Evolutionary conservation across 2,329 filamentous ascomycete species (phyloP).

Genomic region (Fusarium newnesense): DNA sequence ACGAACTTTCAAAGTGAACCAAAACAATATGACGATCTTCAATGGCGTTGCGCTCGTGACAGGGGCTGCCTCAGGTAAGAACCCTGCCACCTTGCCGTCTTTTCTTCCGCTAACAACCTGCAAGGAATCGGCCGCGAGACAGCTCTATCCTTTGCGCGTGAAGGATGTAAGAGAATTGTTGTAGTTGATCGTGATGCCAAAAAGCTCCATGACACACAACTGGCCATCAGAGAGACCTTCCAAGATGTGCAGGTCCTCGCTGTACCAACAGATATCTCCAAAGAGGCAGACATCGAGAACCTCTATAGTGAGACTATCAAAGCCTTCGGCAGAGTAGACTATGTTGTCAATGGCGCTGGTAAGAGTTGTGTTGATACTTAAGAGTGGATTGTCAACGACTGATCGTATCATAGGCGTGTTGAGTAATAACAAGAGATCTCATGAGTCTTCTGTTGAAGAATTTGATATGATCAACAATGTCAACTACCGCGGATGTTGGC

Average conservation of each 20-base stretch:
- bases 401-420: background rate
- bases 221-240: background rate
- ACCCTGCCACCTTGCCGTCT: fast-evolving
- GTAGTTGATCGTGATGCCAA: constrained; percentile 2
- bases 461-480: constrained; percentile 66
- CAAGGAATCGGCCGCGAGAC: constrained; percentile 11
- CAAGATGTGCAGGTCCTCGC: background rate
- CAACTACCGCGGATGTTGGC: constrained; percentile 64
- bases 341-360: constrained; percentile 21
- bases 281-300: background rate
- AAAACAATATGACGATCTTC: constrained; percentile 4
- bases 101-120: background rate
- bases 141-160: constrained; percentile 5
- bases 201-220: background rate
- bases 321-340: background rate
- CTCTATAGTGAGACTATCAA: background rate
- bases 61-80: constrained; percentile 16
- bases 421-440: constrained; percentile 15
- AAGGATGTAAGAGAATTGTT: background rate
- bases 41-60: constrained; percentile 19
- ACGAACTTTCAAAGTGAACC: fast-evolving
- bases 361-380: background rate
- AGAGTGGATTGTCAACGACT: background rate
- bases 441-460: constrained; percentile 1
- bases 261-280: constrained; percentile 16